Percentiles rank a stretch among this genome's conserved stretches.
Evolutionary conservation across 495 filamentous ascomycete species (phyloP).

Genomic region (Bryoglossum gracile): DNA sequence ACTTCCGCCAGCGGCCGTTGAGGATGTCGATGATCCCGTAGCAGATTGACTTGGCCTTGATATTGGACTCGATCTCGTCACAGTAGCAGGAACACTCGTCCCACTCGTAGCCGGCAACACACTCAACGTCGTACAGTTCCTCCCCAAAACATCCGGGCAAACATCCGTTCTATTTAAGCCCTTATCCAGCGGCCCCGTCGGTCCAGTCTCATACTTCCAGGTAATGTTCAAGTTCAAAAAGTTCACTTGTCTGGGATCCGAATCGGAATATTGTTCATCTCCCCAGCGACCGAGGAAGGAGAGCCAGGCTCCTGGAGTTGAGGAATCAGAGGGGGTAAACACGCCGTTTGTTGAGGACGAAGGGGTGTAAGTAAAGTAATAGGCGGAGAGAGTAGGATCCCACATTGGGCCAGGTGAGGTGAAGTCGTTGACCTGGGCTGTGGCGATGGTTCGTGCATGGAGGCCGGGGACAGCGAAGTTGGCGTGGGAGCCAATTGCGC

Average conservation of each 20-base stretch:
- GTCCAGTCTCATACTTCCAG: slow-evolving; percentile 42
- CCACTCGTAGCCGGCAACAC: slow-evolving; percentile 1
- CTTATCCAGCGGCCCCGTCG: slow-evolving; percentile 37
- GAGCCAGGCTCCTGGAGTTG: slow-evolving; percentile 32
- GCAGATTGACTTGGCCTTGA: too few species aligned
- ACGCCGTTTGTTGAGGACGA: slow-evolving; percentile 29
- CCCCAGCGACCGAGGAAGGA: slow-evolving; percentile 51
- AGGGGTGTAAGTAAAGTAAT: slow-evolving; percentile 39
- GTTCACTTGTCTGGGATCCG: slow-evolving; percentile 33
- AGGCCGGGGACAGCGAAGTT: slow-evolving; percentile 46
- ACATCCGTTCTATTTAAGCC: slow-evolving; percentile 2
- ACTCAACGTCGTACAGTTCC: background rate
- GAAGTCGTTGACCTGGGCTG: background rate
- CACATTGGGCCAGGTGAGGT: slow-evolving; percentile 29
- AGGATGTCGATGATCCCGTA: background rate
- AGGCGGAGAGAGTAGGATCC: slow-evolving; percentile 46
- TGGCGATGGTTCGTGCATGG: slow-evolving; percentile 8
- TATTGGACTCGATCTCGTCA: background rate
- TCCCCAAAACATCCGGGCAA: background rate
- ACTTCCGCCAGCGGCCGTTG: background rate
- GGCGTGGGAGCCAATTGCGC: slow-evolving; percentile 51
- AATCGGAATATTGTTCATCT: slow-evolving; percentile 45
- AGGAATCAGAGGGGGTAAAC: background rate
- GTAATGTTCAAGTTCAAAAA: slow-evolving; percentile 31
- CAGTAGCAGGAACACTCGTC: background rate